These are phyloP conservation scores for Xylaria multiplex DNA, from an alignment of 2,329 filamentous ascomycete genomes.

Conservation along the genomic window DNA sequence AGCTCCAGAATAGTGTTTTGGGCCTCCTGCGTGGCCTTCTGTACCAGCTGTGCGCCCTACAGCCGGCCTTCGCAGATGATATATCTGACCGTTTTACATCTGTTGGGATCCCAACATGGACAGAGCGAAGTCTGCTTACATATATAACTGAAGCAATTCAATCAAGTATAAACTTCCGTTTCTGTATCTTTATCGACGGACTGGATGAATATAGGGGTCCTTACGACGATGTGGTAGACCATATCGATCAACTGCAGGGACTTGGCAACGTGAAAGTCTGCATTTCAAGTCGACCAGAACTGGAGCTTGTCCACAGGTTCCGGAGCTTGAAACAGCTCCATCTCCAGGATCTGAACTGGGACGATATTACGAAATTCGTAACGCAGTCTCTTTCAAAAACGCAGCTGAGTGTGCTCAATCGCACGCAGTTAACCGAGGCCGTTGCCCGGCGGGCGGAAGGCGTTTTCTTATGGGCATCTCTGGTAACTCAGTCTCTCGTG, in stretches of 20 bases:
- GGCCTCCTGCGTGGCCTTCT: constrained; percentile 33
- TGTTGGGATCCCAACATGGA: constrained; percentile 20
- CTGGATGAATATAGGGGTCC: constrained; percentile 24
- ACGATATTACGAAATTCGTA: constrained; percentile 22
- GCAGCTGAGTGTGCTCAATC: not conserved
- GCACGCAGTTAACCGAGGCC: not conserved
- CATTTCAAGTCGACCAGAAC: constrained; percentile 28
- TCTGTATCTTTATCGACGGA: constrained; percentile 33
- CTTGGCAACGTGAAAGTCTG: constrained; percentile 18
- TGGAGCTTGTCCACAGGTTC: constrained; percentile 1
- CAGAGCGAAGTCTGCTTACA: constrained; percentile 13
- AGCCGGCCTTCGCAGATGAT: constrained; percentile 1
- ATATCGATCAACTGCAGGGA: not conserved
- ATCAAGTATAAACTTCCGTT: not conserved
- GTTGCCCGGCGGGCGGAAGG: constrained; percentile 13
- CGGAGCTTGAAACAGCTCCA: constrained; percentile 14
- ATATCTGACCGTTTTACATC: not conserved
- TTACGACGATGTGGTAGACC: constrained; percentile 9
- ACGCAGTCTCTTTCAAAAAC: not conserved
- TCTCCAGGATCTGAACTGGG: constrained; percentile 25
- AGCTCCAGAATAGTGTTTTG: constrained; percentile 27
- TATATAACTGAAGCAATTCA: constrained; percentile 4
- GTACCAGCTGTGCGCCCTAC: constrained; percentile 21
- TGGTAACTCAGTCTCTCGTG: constrained; percentile 23
- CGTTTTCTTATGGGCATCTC: constrained; percentile 27